Conservation (phyloP, 2,329 filamentous ascomycete species). For the Teratosphaeria pseudoeucalypti region DNA sequence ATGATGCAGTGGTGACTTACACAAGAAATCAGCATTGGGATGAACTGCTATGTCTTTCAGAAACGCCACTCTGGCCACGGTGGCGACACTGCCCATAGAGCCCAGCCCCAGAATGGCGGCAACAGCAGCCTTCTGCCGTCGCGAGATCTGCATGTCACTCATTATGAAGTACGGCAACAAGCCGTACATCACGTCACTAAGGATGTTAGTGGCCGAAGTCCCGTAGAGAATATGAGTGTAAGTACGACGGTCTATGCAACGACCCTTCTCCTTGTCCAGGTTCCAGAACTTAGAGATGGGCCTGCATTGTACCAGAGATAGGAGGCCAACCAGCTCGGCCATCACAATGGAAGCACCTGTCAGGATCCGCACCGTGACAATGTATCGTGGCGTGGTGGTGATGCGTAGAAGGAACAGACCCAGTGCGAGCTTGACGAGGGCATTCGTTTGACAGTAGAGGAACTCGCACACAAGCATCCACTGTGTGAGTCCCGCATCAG, state of each 20-base stretch:
- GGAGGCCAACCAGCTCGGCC: neutral
- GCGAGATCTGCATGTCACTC: neutral
- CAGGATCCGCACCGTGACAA: neutral
- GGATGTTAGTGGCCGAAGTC: neutral
- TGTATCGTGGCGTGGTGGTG: neutral
- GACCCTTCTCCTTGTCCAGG: neutral
- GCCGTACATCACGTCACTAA: neutral
- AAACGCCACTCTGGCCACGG: neutral
- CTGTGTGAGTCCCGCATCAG: neutral
- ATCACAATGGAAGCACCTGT: neutral
- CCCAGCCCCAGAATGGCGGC: neutral
- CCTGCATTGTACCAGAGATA: neutral
- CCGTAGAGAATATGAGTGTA: neutral
- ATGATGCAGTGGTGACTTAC: neutral
- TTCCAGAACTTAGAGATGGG: neutral
- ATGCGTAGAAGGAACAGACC: neutral
- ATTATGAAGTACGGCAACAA: neutral
- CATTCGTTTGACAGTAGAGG: neutral
- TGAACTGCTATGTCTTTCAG: neutral
- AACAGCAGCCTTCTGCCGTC: neutral
- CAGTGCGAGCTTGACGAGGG: neutral
- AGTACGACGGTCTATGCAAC: neutral
- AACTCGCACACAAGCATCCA: neutral
- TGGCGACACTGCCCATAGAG: neutral
- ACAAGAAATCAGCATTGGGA: neutral